These are phyloP conservation scores for Trichomonas vaginalis DNA, from an alignment of 208 protist genomes.

Conservation along the genomic window DNA sequence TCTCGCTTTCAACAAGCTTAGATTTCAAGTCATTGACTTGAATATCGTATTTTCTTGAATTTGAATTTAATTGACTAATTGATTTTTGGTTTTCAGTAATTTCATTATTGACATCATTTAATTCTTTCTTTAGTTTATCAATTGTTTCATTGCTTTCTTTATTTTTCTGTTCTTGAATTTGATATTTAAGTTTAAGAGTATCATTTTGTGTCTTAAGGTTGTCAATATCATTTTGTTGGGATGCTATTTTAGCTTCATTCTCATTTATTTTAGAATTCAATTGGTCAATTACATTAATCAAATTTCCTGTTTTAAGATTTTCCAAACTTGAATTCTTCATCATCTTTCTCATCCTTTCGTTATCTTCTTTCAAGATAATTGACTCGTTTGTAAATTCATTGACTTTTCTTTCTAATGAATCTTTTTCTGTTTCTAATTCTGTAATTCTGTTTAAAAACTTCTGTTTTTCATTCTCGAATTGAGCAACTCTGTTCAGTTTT, in stretches of 20 bases:
- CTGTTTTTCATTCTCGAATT: background rate
- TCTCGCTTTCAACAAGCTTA: background rate
- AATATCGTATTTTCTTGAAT: background rate
- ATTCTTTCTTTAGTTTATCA: background rate
- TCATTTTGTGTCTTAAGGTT: background rate
- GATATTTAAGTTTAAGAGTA: background rate
- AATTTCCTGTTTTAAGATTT: background rate
- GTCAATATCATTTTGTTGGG: background rate
- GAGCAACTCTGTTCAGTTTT: background rate
- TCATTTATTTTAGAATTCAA: background rate
- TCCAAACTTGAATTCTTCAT: background rate
- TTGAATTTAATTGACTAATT: background rate
- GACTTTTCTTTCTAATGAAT: background rate
- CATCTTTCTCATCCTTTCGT: background rate
- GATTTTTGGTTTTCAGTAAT: background rate
- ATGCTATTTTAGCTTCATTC: background rate
- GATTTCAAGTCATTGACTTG: background rate
- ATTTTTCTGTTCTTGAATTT: background rate
- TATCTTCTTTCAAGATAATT: background rate
- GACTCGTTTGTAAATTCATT: background rate
- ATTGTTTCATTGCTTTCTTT: background rate
- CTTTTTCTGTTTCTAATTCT: background rate
- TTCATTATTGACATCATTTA: background rate
- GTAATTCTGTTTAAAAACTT: background rate
- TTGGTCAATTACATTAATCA: background rate